Base-by-base conservation (phyloP, 2,329 filamentous ascomycete species). In the Microcyclosporella mali region DNA sequence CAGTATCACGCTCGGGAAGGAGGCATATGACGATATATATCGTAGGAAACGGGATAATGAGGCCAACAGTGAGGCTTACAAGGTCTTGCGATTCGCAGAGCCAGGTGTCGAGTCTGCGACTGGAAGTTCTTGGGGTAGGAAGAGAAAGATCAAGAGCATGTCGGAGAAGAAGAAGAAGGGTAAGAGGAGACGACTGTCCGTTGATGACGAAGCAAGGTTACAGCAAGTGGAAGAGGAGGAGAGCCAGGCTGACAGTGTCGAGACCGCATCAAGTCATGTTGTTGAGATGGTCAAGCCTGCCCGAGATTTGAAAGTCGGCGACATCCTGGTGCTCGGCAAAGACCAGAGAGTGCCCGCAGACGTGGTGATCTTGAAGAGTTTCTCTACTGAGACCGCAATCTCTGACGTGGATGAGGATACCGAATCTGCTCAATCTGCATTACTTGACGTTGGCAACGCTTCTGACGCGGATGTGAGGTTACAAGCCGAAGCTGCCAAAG, bases 341-440 rank as follows among this genome's bases (percentile, higher is more conserved):
- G 88, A 95, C 45, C 88, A 95, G 63, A 81, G 92, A 53, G 83
- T 98, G 16, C 92, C 92, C 7, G 90, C 92, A 14, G 92, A 98
- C 67, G 86, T 98, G 36, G 79, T 97, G 17, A 88, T 98, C 42
- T 63, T 98, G 39, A 92, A 95, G 66, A 94, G 87, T 55, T 79
- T 79, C 43, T 75, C 77, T 1, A 70, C 73, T 6, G 84, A 88
- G 47, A 66, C 69, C 3, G 9, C 9, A 25, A 6, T 25, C 6
- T 4, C 21, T 9, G 4, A 4, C 21, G 9, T 9, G 6, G 21
- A 25, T 25, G 21, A 25, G 9, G 9, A 25, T 25, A 33, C 57
- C 37, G 48, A 59, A 64, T 2, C 52, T 73, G 31, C 51, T 73
- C 28, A 65, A 15, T 42, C 46, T 7, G 40, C 50, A 15, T 42